Conservation (phyloP, 129 eudicot species). For the Artemisia tridentata region DNA sequence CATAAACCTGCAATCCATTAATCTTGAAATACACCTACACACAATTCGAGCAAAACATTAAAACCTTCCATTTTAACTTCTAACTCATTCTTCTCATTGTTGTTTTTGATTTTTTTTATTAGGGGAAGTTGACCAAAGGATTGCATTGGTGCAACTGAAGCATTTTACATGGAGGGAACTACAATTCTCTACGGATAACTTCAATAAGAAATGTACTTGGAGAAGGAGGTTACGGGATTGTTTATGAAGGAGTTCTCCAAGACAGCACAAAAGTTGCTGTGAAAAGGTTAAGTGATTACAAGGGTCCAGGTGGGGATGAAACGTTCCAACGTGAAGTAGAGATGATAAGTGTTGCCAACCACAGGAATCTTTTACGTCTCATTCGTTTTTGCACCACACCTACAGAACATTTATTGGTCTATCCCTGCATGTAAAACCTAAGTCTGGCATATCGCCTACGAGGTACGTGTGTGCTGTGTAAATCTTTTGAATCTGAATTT, state of each 20-base stretch:
- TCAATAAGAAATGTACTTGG: slow-evolving; percentile 60
- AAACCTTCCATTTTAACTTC: too few relatives aligned
- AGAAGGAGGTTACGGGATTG: slow-evolving; percentile 86
- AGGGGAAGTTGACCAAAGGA: too few relatives aligned
- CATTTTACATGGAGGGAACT: too few relatives aligned
- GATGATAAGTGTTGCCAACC: slow-evolving; percentile 93
- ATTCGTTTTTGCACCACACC: slow-evolving; percentile 90
- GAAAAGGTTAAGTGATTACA: slow-evolving; percentile 65
- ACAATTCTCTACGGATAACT: background rate
- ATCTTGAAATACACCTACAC: too few relatives aligned
- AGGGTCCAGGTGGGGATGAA: slow-evolving; percentile 82
- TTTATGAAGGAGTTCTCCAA: slow-evolving; percentile 68
- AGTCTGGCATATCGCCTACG: slow-evolving; percentile 85
- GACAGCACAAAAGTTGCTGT: slow-evolving; percentile 79
- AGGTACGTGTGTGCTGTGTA: slow-evolving; percentile 35
- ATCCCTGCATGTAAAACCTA: slow-evolving; percentile 79
- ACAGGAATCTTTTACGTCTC: slow-evolving; percentile 60
- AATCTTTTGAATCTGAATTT: background rate
- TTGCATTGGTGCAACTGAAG: too few relatives aligned
- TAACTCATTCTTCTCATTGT: too few relatives aligned
- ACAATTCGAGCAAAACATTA: too few relatives aligned
- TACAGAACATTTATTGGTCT: slow-evolving; percentile 75
- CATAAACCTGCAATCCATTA: too few relatives aligned
- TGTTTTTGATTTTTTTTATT: too few relatives aligned
- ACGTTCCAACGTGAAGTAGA: slow-evolving; percentile 89